Base-by-base conservation (phyloP, 2,329 filamentous ascomycete species). In the Beauveria sp. region DNA sequence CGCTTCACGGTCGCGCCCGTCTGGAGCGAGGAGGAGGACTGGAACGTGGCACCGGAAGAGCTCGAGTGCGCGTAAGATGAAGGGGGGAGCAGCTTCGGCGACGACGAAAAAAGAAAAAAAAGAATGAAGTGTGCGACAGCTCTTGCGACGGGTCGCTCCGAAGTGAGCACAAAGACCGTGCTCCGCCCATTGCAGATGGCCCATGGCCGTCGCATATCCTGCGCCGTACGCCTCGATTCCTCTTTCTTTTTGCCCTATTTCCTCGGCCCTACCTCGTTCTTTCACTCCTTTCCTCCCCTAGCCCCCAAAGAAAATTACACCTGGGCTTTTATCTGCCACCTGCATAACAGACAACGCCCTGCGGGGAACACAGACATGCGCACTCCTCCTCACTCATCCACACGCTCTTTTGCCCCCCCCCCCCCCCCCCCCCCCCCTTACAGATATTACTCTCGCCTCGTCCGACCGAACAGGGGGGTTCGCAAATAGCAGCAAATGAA, bases 1-100 rank as follows among this genome's bases (percentile, higher is more conserved):
- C 82, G 83, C 63, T 87, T 87, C 70, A 79, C 84, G 20, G 73
- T 85, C 20, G 82, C 81, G 28, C 84, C 84, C 8, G 77, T 81
- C 50, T 86, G 81, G 76, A 79, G 77, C 43, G 82, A 85, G 55
- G 81, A 83, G 66, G 77, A 81, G 60, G 81, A 84, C 34, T 86
- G 82, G 82, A 72, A 77, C 16, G 79, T 75, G 50, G 69, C 71
- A 34, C 69, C 71, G 0, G 72, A 75, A 50, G 74, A 76, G 38
- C 66, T 76, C 20, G 43, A 58, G 46, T 24, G 18, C 8, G 53
- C 53, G 26, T 63, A 63, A 52, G 34, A 14, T 16, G 34, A 45
- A 20, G 12, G 24, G 26, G 12, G 18, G n/a, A 1, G 42, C 18
- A 38, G 34, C 12, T 38, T 16, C 14, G 5, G 12, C 5, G 4